Evolutionary conservation across 2,329 filamentous ascomycete species (phyloP).

Genomic region (Penicillium oxalicum): DNA sequence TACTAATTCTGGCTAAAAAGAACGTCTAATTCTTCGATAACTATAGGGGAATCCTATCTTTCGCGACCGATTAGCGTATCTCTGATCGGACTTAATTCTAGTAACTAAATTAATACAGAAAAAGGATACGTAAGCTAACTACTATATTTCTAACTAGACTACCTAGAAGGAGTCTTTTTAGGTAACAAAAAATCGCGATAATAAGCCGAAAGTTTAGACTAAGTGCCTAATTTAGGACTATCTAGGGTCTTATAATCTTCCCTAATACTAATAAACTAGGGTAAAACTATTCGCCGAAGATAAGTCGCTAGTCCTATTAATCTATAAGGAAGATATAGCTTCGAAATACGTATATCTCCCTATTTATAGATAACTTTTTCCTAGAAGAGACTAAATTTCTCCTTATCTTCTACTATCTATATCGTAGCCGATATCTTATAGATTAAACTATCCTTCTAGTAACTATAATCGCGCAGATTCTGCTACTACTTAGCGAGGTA

Average conservation of each 20-base stretch:
- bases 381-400: neutral
- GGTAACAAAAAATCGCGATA: neutral
- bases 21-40: no score
- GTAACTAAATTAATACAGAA: neutral
- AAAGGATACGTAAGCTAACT: neutral
- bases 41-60: no score
- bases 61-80: neutral
- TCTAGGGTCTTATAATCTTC: neutral
- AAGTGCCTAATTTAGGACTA: neutral
- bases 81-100: neutral
- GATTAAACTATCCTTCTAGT: no score
- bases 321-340: neutral
- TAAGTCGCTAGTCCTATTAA: neutral
- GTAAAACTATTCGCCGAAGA: neutral
- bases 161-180: neutral
- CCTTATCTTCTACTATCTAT: no score
- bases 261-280: neutral
- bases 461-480: no score
- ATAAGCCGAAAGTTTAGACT: neutral
- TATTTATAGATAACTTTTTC: neutral
- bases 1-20: no score
- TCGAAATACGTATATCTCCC: neutral
- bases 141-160: neutral
- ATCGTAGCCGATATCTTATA: neutral
- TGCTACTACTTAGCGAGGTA: no score